Base-by-base conservation (phyloP, 2,329 filamentous ascomycete species). In the Leptographium lundbergii region DNA sequence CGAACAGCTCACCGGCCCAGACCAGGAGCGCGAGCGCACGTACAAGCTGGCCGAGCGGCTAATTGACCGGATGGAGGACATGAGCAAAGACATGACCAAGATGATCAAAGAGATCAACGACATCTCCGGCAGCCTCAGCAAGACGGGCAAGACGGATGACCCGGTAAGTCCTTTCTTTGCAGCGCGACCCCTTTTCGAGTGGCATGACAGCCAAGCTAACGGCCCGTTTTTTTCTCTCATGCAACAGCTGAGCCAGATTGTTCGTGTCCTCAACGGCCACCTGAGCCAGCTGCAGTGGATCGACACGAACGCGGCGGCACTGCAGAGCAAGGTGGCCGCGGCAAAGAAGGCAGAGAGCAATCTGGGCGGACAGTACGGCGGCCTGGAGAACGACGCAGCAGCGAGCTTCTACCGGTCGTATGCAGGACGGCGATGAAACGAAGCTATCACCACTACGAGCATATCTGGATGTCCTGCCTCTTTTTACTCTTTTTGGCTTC, bases 91-190 rank as follows among this genome's bases (percentile, higher is more conserved):
- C 69, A 78, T 99, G 63, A 85, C 84, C 54, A 92, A 90, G 74
- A 97, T 99, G 91, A 95, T 99, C 66, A 91, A 95, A 69, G 94
- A 97, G 73, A 95, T 99, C 70, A 99, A 99, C 70, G 84, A 86
- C 65, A 92, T 95, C 62, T 94, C 89, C n/a, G 82, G 88, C 58
- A 90, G 86, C 27, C 76, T 99, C 64, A 92, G 85, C 79, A 96
- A 95, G 79, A 90, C 88, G 60, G 87, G 81, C 73, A 95, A 95
- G 73, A 82, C 89, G 32, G 89, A 94, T 70, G 89, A 94, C 73
- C 89, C 89, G 65, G 89, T 94, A 80, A 74, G 85, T 32, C n/a
- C 17, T 11, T 34, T 22, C 11, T 42, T 17, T 57, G 6, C 45
- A 7, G 14, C 24, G 22, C 27, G 27, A 7, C 22, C 22, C 13